A percentile compares a stretch with the other conserved stretches of the same genome.
phyloP scores from a whole-genome alignment of 345 rosid species.

The Combretum micranthum region DNA sequence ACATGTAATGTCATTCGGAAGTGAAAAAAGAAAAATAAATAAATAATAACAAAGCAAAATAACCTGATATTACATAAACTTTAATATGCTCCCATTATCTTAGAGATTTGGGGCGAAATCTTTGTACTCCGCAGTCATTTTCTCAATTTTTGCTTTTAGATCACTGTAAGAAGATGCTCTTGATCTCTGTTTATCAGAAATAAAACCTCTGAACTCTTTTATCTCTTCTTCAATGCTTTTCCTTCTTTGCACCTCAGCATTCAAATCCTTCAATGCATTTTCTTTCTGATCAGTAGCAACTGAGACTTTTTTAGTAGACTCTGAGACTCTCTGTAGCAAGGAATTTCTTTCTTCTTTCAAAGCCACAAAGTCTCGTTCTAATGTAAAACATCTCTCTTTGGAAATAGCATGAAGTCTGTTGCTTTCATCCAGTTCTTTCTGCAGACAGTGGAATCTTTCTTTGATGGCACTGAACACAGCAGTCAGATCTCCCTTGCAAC shows the following conservation, averaged over 20 bases:
- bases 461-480: conserved; percentile 40
- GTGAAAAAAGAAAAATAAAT: too few relatives aligned
- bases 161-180: conserved; percentile 51
- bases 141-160: conserved; percentile 57
- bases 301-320: conserved; percentile 41
- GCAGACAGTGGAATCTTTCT: conserved; percentile 38
- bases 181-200: conserved; percentile 56
- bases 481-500: conserved; percentile 33
- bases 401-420: conserved; percentile 44
- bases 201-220: conserved; percentile 56
- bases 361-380: conserved; percentile 48
- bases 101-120: conserved; percentile 36
- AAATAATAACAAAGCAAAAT: too few relatives aligned
- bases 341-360: conserved; percentile 60
- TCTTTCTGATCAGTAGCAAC: conserved; percentile 45
- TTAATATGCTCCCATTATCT: conserved; percentile 12
- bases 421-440: conserved; percentile 34
- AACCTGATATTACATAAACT: too few relatives aligned
- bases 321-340: conserved; percentile 29
- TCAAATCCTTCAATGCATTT: conserved; percentile 50
- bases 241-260: conserved; percentile 51
- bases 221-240: conserved; percentile 64
- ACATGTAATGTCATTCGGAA: too few relatives aligned
- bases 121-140: conserved; percentile 35
- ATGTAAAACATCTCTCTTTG: conserved; percentile 34